Evolutionary conservation across 768 basidiomycete species (phyloP).

Genomic region (Tricholoma sp.): DNA sequence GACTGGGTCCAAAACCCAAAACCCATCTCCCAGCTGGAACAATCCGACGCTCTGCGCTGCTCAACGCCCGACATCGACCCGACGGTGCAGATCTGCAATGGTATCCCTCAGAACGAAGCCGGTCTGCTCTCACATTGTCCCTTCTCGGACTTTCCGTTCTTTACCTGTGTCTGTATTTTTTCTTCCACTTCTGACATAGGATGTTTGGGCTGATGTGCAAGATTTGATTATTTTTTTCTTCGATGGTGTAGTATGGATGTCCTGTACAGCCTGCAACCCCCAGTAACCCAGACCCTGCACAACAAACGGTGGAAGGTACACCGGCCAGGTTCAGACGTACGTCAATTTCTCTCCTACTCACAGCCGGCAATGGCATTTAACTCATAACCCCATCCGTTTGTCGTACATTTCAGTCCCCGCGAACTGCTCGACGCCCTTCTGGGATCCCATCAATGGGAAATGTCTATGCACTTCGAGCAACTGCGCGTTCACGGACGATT

Average conservation of each 20-base stretch:
- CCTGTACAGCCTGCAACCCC: slow-evolving; percentile 50
- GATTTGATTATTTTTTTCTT: neutral
- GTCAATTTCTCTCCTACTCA: slow-evolving; percentile 14
- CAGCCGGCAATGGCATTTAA: neutral
- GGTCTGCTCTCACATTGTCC: slow-evolving; percentile 58
- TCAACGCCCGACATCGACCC: slow-evolving; percentile 53
- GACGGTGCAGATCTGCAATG: slow-evolving; percentile 64
- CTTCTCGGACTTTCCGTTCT: slow-evolving; percentile 76
- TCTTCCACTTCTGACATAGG: neutral
- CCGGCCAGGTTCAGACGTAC: slow-evolving; percentile 51
- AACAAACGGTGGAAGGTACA: slow-evolving; percentile 41
- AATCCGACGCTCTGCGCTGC: slow-evolving; percentile 55
- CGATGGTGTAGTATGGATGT: slow-evolving; percentile 60
- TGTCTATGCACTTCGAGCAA: slow-evolving; percentile 55
- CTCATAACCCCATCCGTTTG: no score
- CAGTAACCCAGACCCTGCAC: slow-evolving; percentile 61
- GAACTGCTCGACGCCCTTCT: slow-evolving; percentile 76
- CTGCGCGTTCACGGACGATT: slow-evolving; percentile 61
- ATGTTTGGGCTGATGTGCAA: no score
- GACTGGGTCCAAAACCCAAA: slow-evolving; percentile 72
- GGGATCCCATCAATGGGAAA: slow-evolving; percentile 66
- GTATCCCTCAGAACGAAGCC: slow-evolving; percentile 61
- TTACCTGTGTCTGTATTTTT: slow-evolving; percentile 56
- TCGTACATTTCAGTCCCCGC: slow-evolving; percentile 41
- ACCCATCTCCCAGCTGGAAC: slow-evolving; percentile 53